A percentile compares a stretch with the other conserved stretches of the same genome.
phyloP scores from a whole-genome alignment of 2,329 filamentous ascomycete species.

The Elsinoe ampelina region DNA sequence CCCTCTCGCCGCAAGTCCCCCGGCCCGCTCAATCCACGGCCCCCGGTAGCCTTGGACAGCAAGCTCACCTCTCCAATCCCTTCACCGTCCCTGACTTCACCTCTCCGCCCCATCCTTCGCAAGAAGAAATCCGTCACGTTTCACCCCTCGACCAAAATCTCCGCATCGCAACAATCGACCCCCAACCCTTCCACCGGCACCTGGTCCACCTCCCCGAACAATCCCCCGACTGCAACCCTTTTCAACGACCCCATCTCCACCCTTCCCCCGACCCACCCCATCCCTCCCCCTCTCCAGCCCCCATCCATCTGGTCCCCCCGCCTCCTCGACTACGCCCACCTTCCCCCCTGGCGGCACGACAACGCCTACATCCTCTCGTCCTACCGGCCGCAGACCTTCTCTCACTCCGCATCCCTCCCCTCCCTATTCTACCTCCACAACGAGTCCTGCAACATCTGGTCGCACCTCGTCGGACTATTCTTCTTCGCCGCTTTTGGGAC shows the following conservation, averaged over 20 bases:
- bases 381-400: constrained; percentile 55
- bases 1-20: constrained; percentile 4
- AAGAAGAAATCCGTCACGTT: constrained; percentile 14
- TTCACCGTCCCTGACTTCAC: neutral
- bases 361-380: constrained; percentile 60
- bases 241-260: neutral
- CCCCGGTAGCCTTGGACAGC: neutral
- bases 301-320: constrained; percentile 19
- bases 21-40: neutral
- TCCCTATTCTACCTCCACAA: constrained; percentile 58
- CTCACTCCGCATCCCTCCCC: constrained; percentile 48
- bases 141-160: constrained; percentile 9
- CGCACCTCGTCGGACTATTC: constrained; percentile 57
- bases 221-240: neutral
- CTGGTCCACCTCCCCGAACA: neutral
- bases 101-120: constrained; percentile 10
- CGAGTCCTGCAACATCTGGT: constrained; percentile 63
- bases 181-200: neutral
- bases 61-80: neutral
- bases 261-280: neutral
- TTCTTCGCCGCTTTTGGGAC: constrained; percentile 46
- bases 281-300: neutral
- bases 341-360: constrained; percentile 44
- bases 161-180: neutral
- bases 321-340: constrained; percentile 27